These are phyloP conservation scores for Penicillium vulpinum DNA, from an alignment of 2,329 filamentous ascomycete species.

Conservation along the genomic window DNA sequence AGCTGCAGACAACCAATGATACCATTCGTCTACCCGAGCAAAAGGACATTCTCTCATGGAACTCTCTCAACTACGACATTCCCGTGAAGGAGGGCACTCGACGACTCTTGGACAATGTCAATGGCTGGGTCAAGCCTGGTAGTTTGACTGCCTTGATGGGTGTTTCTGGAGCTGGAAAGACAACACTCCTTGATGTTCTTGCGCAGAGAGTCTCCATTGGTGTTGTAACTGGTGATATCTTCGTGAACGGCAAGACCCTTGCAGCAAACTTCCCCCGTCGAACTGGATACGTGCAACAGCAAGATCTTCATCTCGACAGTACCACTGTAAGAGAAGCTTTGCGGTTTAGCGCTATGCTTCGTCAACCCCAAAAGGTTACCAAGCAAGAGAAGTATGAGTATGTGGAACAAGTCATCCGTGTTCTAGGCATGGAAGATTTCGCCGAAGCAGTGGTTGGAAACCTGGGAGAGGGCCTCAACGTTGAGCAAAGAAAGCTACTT, in stretches of 20 bases:
- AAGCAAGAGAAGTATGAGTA: constrained; percentile 75
- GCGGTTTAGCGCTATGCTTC: constrained; percentile 78
- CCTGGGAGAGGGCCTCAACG: constrained; percentile 69
- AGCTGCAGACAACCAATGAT: constrained; percentile 13
- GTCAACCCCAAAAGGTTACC: constrained; percentile 71
- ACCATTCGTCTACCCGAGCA: constrained; percentile 17
- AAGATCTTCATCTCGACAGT: constrained; percentile 75
- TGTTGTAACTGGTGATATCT: constrained; percentile 63
- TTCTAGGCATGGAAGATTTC: constrained; percentile 84
- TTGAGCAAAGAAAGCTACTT: constrained; percentile 66
- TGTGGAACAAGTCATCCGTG: constrained; percentile 76
- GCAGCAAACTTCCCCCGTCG: constrained; percentile 62
- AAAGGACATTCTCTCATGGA: constrained; percentile 32
- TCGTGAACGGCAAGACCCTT: constrained; percentile 60
- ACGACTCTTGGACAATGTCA: constrained; percentile 46
- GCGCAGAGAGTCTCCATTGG: constrained; percentile 60
- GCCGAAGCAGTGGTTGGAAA: constrained; percentile 87
- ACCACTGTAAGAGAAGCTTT: constrained; percentile 83
- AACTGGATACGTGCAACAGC: constrained; percentile 67
- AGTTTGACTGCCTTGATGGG: constrained; percentile 60
- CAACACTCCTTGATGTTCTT: constrained; percentile 58
- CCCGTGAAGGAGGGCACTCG: constrained; percentile 45
- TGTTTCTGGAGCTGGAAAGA: constrained; percentile 61
- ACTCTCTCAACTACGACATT: constrained; percentile 70
- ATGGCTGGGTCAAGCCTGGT: constrained; percentile 56